phyloP scores from a whole-genome alignment of 2,329 filamentous ascomycete species.

The Tympanopsis confertula region DNA sequence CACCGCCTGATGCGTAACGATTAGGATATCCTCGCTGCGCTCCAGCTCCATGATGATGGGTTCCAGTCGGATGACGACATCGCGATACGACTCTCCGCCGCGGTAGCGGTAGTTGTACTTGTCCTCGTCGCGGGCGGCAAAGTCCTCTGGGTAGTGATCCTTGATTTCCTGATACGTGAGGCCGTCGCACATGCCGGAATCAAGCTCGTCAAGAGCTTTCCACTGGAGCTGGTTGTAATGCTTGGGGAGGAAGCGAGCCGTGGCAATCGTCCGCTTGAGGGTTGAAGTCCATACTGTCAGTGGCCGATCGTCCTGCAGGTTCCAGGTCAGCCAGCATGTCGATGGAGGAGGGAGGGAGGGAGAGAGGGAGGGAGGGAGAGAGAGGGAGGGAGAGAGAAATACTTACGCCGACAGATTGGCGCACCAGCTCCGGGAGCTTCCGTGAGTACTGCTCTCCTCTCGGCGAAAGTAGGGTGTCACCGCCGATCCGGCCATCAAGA shows the following conservation, averaged over 20 bases:
- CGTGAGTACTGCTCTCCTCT: conserved; percentile 80
- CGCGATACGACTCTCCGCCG: conserved; percentile 87
- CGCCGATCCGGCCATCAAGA: conserved; percentile 79
- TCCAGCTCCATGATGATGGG: conserved; percentile 99
- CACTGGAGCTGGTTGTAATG: conserved; percentile 92
- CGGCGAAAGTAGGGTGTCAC: conserved; percentile 75
- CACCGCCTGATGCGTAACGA: conserved; percentile 95
- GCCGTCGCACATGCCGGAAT: conserved; percentile 90
- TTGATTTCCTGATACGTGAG: conserved; percentile 95
- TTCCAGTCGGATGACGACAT: conserved; percentile 93
- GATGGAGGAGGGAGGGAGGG: conserved; percentile 3
- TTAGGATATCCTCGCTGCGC: conserved; percentile 89
- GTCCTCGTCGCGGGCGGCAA: conserved; percentile 87
- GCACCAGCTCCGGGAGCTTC: conserved; percentile 73
- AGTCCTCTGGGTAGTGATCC: conserved; percentile 83
- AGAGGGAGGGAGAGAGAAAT: conserved; percentile 2
- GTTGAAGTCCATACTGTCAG: conserved; percentile 53
- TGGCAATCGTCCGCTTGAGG: conserved; percentile 76
- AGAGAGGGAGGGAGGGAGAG: background rate
- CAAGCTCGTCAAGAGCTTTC: conserved; percentile 96
- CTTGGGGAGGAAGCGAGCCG: conserved; percentile 67
- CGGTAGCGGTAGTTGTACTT: conserved; percentile 99
- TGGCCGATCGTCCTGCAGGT: conserved; percentile 42
- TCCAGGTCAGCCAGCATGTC: conserved; percentile 12
- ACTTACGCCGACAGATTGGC: conserved; percentile 73